Evolutionary conservation across 2,329 filamentous ascomycete species (phyloP), one percentile per base, ranked within the genome.

Genomic region (Penicillium sp.): DNA sequence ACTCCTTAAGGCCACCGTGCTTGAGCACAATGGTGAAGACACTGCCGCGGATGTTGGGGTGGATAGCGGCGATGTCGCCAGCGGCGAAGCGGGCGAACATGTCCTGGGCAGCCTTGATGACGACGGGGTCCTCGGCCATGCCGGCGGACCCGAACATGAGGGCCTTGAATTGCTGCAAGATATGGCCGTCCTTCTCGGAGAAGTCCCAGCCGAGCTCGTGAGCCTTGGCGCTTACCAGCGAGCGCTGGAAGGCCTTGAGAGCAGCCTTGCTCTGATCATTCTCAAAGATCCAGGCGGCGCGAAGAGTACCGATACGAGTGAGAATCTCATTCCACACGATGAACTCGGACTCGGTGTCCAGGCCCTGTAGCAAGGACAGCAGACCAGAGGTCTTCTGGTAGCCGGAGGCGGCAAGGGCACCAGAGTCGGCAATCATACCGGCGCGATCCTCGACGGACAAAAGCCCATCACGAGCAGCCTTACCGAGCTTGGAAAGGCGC

Each of bases 271-370:
- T 70, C 55, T 85, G 79, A 56, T 87, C 73, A 53, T 95, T 88
- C 71, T 96, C 90, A 60, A 95, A 95, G 44, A 93, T 79, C 92
- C 92, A 97, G 7, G 93, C 89, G 48, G 83, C 83, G 61, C 92
- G 88, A 33, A 97, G 82, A n/a, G 85, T 81, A 23, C 83, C 84
- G 53, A 96, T 82, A 43, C 91, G 86, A 42, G 87, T 82, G 45
- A 91, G 82, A 53, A 97, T 89, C 72, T 96, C 92, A 61, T 90
- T 91, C 93, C 93, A 97, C 3, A 97, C 93, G 36, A 96, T 89
- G 61, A 91, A 96, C 65, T 95, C 89, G 0, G 85, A 79, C 76
- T 97, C 93, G 56, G 75, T 78, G 66, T 86, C 84, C 68, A 97
- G 94, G 45, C 88, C 86, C 70, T 95, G 89, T 49, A 97, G 80